Percentiles rank a stretch among this genome's conserved stretches.
Evolutionary conservation across 2,329 filamentous ascomycete species (phyloP).

Genomic region (Aspergillus fumigatus): DNA sequence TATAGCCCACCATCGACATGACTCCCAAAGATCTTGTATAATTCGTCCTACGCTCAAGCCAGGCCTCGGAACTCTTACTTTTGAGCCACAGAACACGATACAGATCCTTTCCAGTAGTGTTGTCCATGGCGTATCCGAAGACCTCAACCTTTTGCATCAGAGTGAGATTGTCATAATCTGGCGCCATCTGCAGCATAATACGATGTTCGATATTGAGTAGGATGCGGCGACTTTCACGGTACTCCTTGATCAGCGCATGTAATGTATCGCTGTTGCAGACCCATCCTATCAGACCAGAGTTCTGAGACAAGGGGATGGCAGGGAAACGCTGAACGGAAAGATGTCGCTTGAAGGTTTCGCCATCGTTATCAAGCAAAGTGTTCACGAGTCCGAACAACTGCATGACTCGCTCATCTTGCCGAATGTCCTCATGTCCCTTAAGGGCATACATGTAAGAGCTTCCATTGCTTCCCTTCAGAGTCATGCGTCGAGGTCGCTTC

Average conservation of each 20-base stretch:
- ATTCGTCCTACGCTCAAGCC: slow-evolving; percentile 96
- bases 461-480: slow-evolving; percentile 83
- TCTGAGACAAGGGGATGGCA: slow-evolving; percentile 94
- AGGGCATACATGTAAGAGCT: slow-evolving; percentile 80
- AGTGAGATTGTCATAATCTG: slow-evolving; percentile 96
- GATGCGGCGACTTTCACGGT: slow-evolving; percentile 94
- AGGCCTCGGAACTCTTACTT: slow-evolving; percentile 95
- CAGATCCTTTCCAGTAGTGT: slow-evolving; percentile 96
- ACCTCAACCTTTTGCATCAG: slow-evolving; percentile 99
- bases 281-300: slow-evolving; percentile 92
- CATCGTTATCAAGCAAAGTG: slow-evolving; percentile 86
- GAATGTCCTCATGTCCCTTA: slow-evolving; percentile 99
- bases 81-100: slow-evolving; percentile 98
- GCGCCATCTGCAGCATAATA: slow-evolving; percentile 99
- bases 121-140: slow-evolving; percentile 97
- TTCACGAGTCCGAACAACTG: slow-evolving; percentile 98
- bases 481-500: slow-evolving; percentile 87
- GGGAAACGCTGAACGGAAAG: slow-evolving; percentile 94
- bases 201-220: slow-evolving; percentile 98
- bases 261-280: slow-evolving; percentile 96
- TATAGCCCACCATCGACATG: slow-evolving; percentile 99
- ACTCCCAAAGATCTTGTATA: slow-evolving; percentile 96
- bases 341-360: slow-evolving; percentile 94
- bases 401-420: slow-evolving; percentile 99
- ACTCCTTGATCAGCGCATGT: slow-evolving; percentile 94